A percentile compares a stretch with the other conserved stretches of the same genome.
Conservation (phyloP, 495 filamentous ascomycete genomes). For the Penicilliopsis zonata region DNA sequence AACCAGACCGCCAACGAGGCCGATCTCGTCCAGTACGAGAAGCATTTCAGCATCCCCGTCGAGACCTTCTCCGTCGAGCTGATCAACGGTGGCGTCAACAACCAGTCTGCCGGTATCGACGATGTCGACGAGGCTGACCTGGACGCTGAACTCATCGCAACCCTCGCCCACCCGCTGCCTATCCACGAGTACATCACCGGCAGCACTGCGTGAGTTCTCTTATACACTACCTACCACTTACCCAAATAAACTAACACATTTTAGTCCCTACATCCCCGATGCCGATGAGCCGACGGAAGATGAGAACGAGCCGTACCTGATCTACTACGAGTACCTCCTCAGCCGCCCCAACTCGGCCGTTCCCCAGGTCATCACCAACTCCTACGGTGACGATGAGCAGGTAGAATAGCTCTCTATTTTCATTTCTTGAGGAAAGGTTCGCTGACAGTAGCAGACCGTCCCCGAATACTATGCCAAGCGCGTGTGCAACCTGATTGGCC, state of each 20-base stretch:
- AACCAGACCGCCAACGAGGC: constrained; percentile 30
- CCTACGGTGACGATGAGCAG: constrained; percentile 61
- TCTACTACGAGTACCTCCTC: constrained; percentile 48
- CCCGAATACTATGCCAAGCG: constrained; percentile 49
- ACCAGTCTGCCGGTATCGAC: constrained; percentile 30
- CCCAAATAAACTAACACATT: too few species aligned
- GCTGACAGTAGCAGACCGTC: constrained; percentile 36
- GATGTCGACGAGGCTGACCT: constrained; percentile 57
- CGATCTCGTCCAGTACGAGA: constrained; percentile 21
- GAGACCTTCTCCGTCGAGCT: constrained; percentile 43
- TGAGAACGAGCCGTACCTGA: constrained; percentile 56
- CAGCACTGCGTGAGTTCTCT: constrained; percentile 31
- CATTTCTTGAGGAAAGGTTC: not conserved
- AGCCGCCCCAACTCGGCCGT: constrained; percentile 41
- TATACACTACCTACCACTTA: too few species aligned
- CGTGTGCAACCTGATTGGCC: constrained; percentile 55
- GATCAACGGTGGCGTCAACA: constrained; percentile 42
- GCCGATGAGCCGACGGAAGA: constrained; percentile 39
- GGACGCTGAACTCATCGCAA: constrained; percentile 52
- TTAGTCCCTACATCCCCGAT: constrained; percentile 42
- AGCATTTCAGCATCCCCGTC: constrained; percentile 19
- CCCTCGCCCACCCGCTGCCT: constrained; percentile 41
- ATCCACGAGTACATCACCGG: constrained; percentile 51
- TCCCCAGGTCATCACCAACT: constrained; percentile 56
- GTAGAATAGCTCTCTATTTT: constrained; percentile 1